phyloP scores from a whole-genome alignment of 345 rosid genomes.

The Ceriops decandra region DNA sequence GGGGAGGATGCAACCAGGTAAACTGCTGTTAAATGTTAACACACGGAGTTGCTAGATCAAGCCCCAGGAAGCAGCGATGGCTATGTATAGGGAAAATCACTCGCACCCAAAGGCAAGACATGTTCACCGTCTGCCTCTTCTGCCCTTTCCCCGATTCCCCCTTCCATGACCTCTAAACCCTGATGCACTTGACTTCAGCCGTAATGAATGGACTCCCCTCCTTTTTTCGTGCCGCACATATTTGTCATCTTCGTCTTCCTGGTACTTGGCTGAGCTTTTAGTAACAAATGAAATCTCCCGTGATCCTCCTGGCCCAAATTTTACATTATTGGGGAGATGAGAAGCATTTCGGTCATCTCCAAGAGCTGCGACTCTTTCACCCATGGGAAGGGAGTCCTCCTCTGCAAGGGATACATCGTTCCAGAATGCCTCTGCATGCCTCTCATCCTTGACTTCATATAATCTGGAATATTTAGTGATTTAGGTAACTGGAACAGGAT shows the following conservation, averaged over 20 bases:
- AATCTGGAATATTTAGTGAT: slow-evolving; percentile 40
- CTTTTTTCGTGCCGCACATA: slow-evolving; percentile 36
- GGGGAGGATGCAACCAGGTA: not conserved
- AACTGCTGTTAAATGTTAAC: too few species aligned
- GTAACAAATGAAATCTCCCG: slow-evolving; percentile 75
- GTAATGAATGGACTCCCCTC: slow-evolving; percentile 82
- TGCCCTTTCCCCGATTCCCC: slow-evolving; percentile 30
- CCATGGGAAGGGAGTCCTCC: slow-evolving; percentile 74
- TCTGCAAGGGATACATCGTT: slow-evolving; percentile 52
- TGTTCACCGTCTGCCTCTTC: slow-evolving; percentile 33
- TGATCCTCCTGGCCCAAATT: slow-evolving; percentile 86
- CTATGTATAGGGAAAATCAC: not conserved
- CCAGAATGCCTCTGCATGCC: slow-evolving; percentile 81
- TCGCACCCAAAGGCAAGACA: not conserved
- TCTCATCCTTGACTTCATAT: slow-evolving; percentile 79
- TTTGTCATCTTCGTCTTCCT: slow-evolving; percentile 53
- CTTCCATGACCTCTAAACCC: slow-evolving; percentile 42
- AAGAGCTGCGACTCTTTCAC: slow-evolving; percentile 71
- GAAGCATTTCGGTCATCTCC: slow-evolving; percentile 33
- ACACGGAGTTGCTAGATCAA: not conserved
- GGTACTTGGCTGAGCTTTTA: slow-evolving; percentile 54
- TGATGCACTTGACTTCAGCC: slow-evolving; percentile 47
- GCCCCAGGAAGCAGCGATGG: not conserved
- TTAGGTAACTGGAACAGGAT: not conserved
- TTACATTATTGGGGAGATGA: slow-evolving; percentile 44